These are phyloP conservation scores for Hymenoscyphus salicellus DNA, from an alignment of 2,329 filamentous ascomycete genomes.

Conservation along the genomic window DNA sequence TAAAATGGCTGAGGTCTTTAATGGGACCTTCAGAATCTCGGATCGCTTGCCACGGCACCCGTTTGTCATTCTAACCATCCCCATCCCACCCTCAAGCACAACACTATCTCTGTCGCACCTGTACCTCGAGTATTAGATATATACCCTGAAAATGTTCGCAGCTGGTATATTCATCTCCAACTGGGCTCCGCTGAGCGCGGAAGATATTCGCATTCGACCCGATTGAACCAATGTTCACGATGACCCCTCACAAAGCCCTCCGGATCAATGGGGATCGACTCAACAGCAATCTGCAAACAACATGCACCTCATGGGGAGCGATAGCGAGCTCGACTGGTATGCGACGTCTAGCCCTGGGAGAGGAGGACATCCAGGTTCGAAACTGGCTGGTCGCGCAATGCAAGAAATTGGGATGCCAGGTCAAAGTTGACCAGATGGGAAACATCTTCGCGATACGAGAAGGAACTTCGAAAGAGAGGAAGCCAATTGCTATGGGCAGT, in stretches of 20 bases:
- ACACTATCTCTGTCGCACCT: too few species aligned
- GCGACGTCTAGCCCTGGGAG: constrained; percentile 67
- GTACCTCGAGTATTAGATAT: too few species aligned
- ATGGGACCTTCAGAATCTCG: too few species aligned
- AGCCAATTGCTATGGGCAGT: constrained; percentile 66
- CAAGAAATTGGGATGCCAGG: constrained; percentile 59
- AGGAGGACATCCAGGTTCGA: constrained; percentile 67
- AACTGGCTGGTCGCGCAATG: constrained; percentile 71
- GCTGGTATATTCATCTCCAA: too few species aligned
- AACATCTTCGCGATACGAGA: constrained; percentile 74
- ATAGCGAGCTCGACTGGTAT: constrained; percentile 52
- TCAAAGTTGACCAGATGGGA: constrained; percentile 66
- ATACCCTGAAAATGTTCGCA: too few species aligned
- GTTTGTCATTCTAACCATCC: too few species aligned
- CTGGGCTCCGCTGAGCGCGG: too few species aligned
- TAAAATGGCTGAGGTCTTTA: too few species aligned
- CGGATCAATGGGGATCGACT: constrained; percentile 29
- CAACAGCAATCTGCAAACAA: constrained; percentile 26
- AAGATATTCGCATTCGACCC: too few species aligned
- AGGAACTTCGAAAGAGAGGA: constrained; percentile 52
- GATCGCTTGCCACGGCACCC: too few species aligned
- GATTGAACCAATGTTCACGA: too few species aligned
- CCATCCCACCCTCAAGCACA: too few species aligned
- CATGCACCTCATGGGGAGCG: constrained; percentile 28
- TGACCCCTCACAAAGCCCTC: constrained; percentile 7